Base-by-base conservation (phyloP, 2,329 filamentous ascomycete genomes). In the Emmonsiellopsis sp. region DNA sequence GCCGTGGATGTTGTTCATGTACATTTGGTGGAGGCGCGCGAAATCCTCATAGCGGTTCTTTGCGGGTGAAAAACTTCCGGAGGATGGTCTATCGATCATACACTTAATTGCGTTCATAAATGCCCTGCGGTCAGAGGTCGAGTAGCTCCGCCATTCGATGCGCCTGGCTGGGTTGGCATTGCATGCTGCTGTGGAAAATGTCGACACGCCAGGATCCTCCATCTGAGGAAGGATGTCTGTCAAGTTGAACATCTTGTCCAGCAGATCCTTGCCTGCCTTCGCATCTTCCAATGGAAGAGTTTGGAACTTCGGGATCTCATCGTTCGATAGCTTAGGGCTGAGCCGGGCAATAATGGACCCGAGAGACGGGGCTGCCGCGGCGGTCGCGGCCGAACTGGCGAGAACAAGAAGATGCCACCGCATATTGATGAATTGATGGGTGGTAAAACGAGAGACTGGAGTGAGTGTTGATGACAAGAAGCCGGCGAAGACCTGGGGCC, bases 231-330 rank as follows among this genome's bases (percentile, higher is more conserved):
- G 1, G 21, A 27, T 27, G 21, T 27, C 21, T 27, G 17, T 17
- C n/a, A 17, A 17, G 27, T 45, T 21, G 31, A 40, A 31, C 8
- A 52, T 2, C 34, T 47, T 47, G 3, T 37, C 42, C 10, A n/a
- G 27, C 7, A 52, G 43, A 47, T 52, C 51, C 21, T 52, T 52
- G 2, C 40, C 40, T 44, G 64, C 62, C 33, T 56, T 70, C n/a
- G 63, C 67, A 17, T 71, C 68, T 36, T 70, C 67, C 7, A 58
- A 56, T 31, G 61, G 66, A 44, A 68, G 65, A 6, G 70, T 71
- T 42, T 60, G 57, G 40, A 62, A 68, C 31, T 55, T 69, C 47
- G 62, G 65, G 36, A 65, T 70, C 36, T 58, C 70, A 39, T 55
- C 69, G 52, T 57, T 21, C 9, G 51, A 42, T 4, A 52, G 32